Conservation (phyloP, 108 stramenopile genomes). For the Nannochloropsis gaditana region DNA sequence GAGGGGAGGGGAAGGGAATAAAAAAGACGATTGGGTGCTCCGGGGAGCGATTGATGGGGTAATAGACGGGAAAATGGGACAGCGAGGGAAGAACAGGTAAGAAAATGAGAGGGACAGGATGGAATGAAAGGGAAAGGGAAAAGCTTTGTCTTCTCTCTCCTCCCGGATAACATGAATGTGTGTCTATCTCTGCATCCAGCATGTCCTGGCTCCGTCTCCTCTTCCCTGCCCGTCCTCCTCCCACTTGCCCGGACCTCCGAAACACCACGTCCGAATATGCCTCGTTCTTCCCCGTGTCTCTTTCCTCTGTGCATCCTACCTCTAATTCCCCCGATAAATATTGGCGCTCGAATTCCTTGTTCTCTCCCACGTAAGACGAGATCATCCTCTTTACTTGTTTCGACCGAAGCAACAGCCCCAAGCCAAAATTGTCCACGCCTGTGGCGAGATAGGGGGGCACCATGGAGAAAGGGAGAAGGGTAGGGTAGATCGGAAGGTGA, state of each 20-base stretch:
- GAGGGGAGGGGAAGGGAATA: neutral
- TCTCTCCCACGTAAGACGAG: conserved; percentile 81
- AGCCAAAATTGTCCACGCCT: conserved; percentile 63
- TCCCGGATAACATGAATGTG: no score
- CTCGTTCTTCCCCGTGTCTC: neutral
- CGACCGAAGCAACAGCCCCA: conserved; percentile 68
- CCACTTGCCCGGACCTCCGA: neutral
- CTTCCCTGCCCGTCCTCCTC: neutral
- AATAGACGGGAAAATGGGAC: no score
- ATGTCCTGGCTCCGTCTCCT: neutral
- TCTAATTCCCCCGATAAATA: conserved; percentile 74
- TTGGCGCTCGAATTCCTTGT: conserved; percentile 73
- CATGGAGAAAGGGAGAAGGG: neutral
- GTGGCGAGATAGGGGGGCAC: neutral
- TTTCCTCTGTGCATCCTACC: conserved; percentile 40
- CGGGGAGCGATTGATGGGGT: no score
- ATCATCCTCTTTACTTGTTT: conserved; percentile 76
- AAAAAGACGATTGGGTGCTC: neutral
- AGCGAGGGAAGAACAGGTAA: neutral
- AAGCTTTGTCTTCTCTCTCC: no score
- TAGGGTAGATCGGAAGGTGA: neutral
- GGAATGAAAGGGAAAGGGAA: no score
- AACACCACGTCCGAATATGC: neutral
- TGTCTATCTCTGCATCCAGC: no score
- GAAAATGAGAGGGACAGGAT: no score